Base-by-base conservation (phyloP, 306 rosid genomes). In the Castanea sativa region DNA sequence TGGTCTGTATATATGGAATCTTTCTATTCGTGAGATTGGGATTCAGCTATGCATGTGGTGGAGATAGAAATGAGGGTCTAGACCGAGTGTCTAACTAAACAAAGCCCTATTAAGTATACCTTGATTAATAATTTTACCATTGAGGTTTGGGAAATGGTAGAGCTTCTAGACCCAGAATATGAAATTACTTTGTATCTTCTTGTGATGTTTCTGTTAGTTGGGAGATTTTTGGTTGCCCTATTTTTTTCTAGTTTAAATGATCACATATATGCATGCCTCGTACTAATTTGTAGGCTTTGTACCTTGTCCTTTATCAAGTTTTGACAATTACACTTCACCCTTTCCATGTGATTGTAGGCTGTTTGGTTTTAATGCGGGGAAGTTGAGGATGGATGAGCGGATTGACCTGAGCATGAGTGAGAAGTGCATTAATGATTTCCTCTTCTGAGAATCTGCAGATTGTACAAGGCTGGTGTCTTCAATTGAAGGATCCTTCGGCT, bases 351-450 rank as follows among this genome's bases (percentile, higher is more conserved):
- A 73, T 78, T 85, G 86, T 76, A 95, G 98, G 96, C 89, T 95
- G 86, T 95, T 95, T 87, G 89, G 91, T 84, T 91, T 83, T 75
- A 93, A 93, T 74, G 87, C 87, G n/a, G 90, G 96, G 76, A 95
- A 89, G 89, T 83, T 95, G 83, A 91, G 80, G 85, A 92, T 92
- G 98, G 99, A 93, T 55, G 96, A 95, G 83, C 87, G 93, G 78
- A 80, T 92, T 45, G 86, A 78, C 83, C 94, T 95, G 52, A 88
- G 98, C 87, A 95, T 95, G 99, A 93, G 98, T 85, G 99, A 93
- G 23, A 23, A 23, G 23, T 23, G 23, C 23, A 23, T 23, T 23
- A 23, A 23, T 23, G 23, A 23, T 23, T 23, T 23, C 23, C 23
- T 23, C 23, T 23, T 23, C 23, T 23, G 1, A 23, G 23, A 23